A percentile compares a stretch with the other conserved stretches of the same genome.
Evolutionary conservation across 345 rosid species (phyloP).

Genomic region (Barbarea vulgaris): DNA sequence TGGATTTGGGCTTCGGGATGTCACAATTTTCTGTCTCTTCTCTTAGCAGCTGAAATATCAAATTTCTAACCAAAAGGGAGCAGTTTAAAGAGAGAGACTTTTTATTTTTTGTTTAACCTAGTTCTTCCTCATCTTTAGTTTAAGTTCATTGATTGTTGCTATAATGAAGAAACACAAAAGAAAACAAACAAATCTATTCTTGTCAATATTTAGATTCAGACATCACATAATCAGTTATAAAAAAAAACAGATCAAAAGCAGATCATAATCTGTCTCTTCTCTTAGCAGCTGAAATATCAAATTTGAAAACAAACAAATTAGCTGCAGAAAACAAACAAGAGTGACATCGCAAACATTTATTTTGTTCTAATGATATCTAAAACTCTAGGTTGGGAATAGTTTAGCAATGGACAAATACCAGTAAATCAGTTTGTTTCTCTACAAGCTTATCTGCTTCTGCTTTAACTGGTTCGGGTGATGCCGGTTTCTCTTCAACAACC

Average conservation of each 20-base stretch:
- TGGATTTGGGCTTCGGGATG: too few relatives aligned
- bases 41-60: constrained; percentile 28
- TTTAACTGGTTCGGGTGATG: constrained; percentile 65
- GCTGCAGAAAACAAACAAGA: too few relatives aligned
- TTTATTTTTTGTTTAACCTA: too few relatives aligned
- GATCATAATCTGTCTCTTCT: too few relatives aligned
- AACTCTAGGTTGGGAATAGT: constrained; percentile 1
- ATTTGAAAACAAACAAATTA: too few relatives aligned
- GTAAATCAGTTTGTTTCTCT: constrained; percentile 73
- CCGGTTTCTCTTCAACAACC: constrained; percentile 55
- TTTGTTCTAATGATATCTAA: too few relatives aligned
- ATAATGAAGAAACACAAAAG: too few relatives aligned
- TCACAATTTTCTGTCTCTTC: constrained; percentile 31
- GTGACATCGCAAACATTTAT: too few relatives aligned
- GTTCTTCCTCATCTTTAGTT: too few relatives aligned
- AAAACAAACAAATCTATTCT: background rate
- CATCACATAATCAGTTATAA: background rate
- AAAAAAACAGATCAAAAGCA: constrained; percentile 17
- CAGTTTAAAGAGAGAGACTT: background rate
- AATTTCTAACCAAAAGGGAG: background rate
- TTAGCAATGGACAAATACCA: constrained; percentile 51
- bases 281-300: too few relatives aligned
- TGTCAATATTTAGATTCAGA: constrained; percentile 9
- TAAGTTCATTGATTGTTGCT: constrained; percentile 32
- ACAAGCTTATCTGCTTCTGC: constrained; percentile 52